These are phyloP conservation scores for Colletotrichum truncatum DNA, from an alignment of 2,329 filamentous ascomycete species.

Conservation along the genomic window DNA sequence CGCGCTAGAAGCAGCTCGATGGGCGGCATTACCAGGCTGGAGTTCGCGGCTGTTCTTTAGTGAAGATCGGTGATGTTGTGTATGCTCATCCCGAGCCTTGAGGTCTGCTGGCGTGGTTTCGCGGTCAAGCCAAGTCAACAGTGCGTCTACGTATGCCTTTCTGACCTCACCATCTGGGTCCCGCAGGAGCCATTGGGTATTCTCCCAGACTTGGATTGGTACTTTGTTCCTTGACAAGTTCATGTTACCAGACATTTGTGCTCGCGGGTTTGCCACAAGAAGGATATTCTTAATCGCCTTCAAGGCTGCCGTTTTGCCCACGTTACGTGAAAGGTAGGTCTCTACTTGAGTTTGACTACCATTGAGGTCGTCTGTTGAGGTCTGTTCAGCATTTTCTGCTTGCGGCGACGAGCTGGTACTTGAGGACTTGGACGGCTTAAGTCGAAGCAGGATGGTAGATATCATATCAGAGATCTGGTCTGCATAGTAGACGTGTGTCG, in stretches of 20 bases:
- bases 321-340: constrained; percentile 60
- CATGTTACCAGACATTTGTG: constrained; percentile 65
- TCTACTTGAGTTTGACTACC: constrained; percentile 54
- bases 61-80: constrained; percentile 54
- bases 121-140: constrained; percentile 85
- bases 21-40: constrained; percentile 54
- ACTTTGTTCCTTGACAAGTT: constrained; percentile 79
- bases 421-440: constrained; percentile 70
- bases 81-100: constrained; percentile 65
- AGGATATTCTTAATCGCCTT: constrained; percentile 85
- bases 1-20: constrained; percentile 75
- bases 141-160: constrained; percentile 84
- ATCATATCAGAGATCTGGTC: constrained; percentile 98
- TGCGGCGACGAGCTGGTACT: constrained; percentile 54
- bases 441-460: constrained; percentile 77
- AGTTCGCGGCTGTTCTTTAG: constrained; percentile 51
- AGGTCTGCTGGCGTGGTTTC: constrained; percentile 77
- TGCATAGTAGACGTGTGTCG: constrained; percentile 95
- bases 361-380: constrained; percentile 43
- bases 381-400: constrained; percentile 54
- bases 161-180: constrained; percentile 82
- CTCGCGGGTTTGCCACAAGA: constrained; percentile 78
- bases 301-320: constrained; percentile 73
- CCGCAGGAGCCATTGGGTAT: constrained; percentile 91
- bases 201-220: constrained; percentile 88